Conservation (phyloP, 129 eudicot species). For the Scalesia atractyloides region DNA sequence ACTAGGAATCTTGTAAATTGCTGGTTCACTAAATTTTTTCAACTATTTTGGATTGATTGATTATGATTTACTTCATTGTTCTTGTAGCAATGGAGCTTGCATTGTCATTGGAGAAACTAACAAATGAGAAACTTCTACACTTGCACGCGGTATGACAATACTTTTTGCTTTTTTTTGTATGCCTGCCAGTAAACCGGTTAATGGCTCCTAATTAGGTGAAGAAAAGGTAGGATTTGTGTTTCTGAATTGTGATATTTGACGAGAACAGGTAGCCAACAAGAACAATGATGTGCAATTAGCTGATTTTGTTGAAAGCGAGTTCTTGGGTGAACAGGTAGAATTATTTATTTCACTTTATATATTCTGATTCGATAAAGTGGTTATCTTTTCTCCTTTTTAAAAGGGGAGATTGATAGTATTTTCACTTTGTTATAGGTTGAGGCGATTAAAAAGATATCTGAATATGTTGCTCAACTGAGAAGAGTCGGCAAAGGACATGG, state of each 20-base stretch:
- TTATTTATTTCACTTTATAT: background rate
- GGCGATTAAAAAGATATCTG: conserved; percentile 88
- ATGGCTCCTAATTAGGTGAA: conserved; percentile 1
- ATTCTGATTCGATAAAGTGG: background rate
- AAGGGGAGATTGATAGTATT: background rate
- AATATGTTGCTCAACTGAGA: conserved; percentile 95
- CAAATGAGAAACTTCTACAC: conserved; percentile 91
- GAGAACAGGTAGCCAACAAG: conserved; percentile 68
- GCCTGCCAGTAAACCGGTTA: background rate
- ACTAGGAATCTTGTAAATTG: background rate
- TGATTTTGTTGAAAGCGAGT: conserved; percentile 92
- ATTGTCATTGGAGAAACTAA: conserved; percentile 87
- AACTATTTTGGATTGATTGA: background rate
- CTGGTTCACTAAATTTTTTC: background rate
- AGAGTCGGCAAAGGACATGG: conserved; percentile 99
- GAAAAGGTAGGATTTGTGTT: conserved; percentile 6
- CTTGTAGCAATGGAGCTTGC: conserved; percentile 94
- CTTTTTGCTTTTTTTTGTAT: background rate
- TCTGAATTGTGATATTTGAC: conserved; percentile 19
- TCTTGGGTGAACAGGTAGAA: conserved; percentile 77
- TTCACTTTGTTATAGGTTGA: conserved; percentile 59
- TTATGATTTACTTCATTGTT: background rate
- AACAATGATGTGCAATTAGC: conserved; percentile 80
- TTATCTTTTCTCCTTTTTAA: background rate
- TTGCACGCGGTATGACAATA: conserved; percentile 60